Evolutionary conservation across 129 eudicot species (phyloP).

Genomic region (Arctium lappa): DNA sequence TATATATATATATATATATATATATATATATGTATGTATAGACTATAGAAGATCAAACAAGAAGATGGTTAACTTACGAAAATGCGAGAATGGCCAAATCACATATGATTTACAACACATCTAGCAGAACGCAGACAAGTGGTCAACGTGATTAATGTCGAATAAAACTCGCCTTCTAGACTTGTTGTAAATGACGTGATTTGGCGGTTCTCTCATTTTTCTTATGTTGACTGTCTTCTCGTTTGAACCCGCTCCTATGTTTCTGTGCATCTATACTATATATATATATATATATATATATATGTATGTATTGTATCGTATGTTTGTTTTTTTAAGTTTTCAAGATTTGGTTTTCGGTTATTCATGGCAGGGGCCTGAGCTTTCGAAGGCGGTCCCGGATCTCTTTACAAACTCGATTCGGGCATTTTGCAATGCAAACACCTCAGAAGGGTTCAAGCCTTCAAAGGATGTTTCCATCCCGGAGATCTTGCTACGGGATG

Average conservation of each 20-base stretch:
- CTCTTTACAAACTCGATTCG: slow-evolving; percentile 44
- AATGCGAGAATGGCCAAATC: background rate
- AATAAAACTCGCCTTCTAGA: too few relatives aligned
- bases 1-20: too few relatives aligned
- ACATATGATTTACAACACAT: background rate
- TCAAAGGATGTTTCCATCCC: slow-evolving; percentile 51
- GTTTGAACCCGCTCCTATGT: background rate
- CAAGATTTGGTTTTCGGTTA: background rate
- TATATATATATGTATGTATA: too few relatives aligned
- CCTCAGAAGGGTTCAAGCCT: slow-evolving; percentile 49
- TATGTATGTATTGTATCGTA: background rate
- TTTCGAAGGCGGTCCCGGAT: slow-evolving; percentile 42
- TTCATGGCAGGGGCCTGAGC: slow-evolving; percentile 44
- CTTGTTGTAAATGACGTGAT: background rate
- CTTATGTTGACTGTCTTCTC: background rate
- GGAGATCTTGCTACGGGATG: slow-evolving; percentile 37
- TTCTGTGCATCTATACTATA: too few relatives aligned
- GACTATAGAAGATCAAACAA: too few relatives aligned
- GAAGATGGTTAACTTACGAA: background rate
- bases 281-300: too few relatives aligned
- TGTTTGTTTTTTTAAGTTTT: background rate
- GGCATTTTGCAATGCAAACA: slow-evolving; percentile 57
- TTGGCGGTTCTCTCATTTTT: background rate
- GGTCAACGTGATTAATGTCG: background rate
- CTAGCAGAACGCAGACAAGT: background rate